These are phyloP conservation scores for Miamiensis avidus DNA, from an alignment of 169 alveolate species.

Conservation along the genomic window DNA sequence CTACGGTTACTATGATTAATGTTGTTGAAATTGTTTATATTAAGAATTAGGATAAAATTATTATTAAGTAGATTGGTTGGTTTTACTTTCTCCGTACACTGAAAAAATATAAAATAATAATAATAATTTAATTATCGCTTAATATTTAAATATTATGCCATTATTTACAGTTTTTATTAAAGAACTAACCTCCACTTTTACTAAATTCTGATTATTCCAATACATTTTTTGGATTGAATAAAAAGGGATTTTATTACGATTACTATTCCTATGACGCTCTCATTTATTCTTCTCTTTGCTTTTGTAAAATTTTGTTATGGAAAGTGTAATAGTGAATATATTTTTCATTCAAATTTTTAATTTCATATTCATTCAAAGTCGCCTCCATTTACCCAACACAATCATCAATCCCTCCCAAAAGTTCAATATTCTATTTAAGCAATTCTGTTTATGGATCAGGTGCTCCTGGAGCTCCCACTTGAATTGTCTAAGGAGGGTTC, in stretches of 20 bases:
- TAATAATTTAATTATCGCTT: too few species aligned
- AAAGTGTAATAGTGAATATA: not conserved
- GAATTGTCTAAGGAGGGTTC: not conserved
- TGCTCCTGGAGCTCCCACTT: not conserved
- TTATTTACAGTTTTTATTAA: too few species aligned
- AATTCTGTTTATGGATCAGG: not conserved
- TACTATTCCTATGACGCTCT: not conserved
- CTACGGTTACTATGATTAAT: too few species aligned
- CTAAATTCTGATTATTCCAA: not conserved
- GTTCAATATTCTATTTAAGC: not conserved
- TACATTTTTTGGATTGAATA: not conserved
- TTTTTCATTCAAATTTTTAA: not conserved
- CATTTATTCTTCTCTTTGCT: not conserved
- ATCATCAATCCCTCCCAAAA: not conserved
- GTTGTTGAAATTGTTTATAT: too few species aligned
- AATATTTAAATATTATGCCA: too few species aligned
- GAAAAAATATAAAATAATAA: too few species aligned
- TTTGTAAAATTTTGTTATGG: too few species aligned
- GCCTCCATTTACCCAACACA: not conserved
- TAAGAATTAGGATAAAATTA: too few species aligned
- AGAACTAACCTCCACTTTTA: too few species aligned
- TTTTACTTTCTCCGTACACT: too few species aligned
- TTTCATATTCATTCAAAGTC: not conserved
- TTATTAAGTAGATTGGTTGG: too few species aligned
- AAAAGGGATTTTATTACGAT: not conserved